phyloP scores from a whole-genome alignment of 805 yeast species.

The Phaffomyces antillensis region DNA sequence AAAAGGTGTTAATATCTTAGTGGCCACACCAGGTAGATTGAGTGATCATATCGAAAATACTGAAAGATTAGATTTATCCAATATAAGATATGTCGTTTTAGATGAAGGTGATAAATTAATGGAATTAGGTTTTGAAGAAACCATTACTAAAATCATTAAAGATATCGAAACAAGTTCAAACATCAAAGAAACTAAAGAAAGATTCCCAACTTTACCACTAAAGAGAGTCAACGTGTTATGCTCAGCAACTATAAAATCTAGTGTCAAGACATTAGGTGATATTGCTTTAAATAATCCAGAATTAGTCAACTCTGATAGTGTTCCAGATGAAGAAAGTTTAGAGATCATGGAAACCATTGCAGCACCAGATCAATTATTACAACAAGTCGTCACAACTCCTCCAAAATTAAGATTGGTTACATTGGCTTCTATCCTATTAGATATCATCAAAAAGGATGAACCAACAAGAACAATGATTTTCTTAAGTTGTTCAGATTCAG shows the following conservation, averaged over 20 bases:
- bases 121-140: slow-evolving; percentile 95
- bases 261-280: slow-evolving; percentile 75
- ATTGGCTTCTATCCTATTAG: slow-evolving; percentile 56
- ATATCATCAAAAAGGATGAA: slow-evolving; percentile 30
- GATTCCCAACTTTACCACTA: slow-evolving; percentile 55
- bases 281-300: slow-evolving; percentile 69
- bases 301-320: slow-evolving; percentile 39
- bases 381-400: slow-evolving; percentile 78
- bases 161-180: slow-evolving; percentile 40
- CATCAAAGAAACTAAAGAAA: slow-evolving; percentile 29
- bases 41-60: slow-evolving; percentile 95
- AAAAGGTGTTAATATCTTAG: slow-evolving; percentile 92
- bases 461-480: slow-evolving; percentile 69
- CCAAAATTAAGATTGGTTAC: slow-evolving; percentile 87
- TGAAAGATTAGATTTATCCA: slow-evolving; percentile 57
- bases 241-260: slow-evolving; percentile 87
- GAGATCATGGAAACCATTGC: slow-evolving; percentile 27
- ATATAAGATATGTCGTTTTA: slow-evolving; percentile 78
- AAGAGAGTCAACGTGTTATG: slow-evolving; percentile 76
- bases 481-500: slow-evolving; percentile 93
- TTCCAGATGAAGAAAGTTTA: slow-evolving; percentile 24
- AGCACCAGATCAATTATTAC: slow-evolving; percentile 89
- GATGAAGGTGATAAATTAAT: slow-evolving; percentile 97
- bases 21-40: slow-evolving; percentile 95
- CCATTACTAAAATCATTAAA: slow-evolving; percentile 67